Base-by-base conservation (phyloP, 2,329 filamentous ascomycete species). In the Orbilia brochopaga region DNA sequence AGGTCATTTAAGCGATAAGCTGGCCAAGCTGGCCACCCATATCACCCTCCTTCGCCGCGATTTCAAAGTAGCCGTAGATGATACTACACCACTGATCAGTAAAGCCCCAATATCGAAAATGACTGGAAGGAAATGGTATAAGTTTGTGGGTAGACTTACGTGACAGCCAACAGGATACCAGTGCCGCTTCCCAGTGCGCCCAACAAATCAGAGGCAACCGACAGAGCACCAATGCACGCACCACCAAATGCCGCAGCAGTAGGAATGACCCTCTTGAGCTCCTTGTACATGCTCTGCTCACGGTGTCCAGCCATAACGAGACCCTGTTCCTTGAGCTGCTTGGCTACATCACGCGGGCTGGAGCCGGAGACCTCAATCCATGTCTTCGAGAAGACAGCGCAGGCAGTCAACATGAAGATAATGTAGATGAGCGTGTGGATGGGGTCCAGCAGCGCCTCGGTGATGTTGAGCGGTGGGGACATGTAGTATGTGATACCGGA, bases 281-380 rank as follows among this genome's bases (percentile, higher is more conserved):
- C 94, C 86, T 96, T 96, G 88, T 99, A 99, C 94, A 99, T 99
- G 85, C 90, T 95, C 86, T 97, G 93, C 82, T 99, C 95, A 83
- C 94, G 91, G 85, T 99, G 94, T 79, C 94, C 94, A 78, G 94
- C 93, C 95, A 99, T 99, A 77, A 99, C 93, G 69, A 99, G 89
- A 80, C 94, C 94, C 83, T 99, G 94, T 79, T 99, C 95, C 88
- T 99, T 99, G 81, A 99, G 88, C 84, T 97, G 94, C 88, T 99
- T 99, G 78, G 94, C 94, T 76, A 99, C 95, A 79, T 99, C 94
- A 79, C 94, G 90, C 73, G 94, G 95, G 84, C 91, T 93, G 74
- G 93, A 97, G 79, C 94, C 95, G 42, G 94, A 97, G 75, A 99
- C 94, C 83, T 99, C 94, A 78, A 99, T 99, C 94, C 94, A 99